Conservation (phyloP, 306 rosid species). For the Spatholobus suberectus region DNA sequence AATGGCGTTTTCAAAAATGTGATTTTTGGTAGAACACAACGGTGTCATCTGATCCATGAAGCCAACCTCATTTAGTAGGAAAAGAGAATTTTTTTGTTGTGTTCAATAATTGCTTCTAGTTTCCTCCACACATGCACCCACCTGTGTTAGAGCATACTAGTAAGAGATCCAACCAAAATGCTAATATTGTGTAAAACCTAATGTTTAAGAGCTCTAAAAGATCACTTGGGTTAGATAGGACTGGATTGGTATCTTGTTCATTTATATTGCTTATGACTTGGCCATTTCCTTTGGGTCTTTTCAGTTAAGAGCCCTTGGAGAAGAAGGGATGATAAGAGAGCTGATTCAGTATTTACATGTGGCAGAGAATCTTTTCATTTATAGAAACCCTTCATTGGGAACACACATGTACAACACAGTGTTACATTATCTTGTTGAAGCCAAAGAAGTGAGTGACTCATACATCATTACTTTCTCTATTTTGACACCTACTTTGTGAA, state of each 20-base stretch:
- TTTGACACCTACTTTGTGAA: conserved; percentile 38
- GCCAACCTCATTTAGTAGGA: background rate
- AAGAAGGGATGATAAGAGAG: conserved; percentile 76
- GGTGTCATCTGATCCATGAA: background rate
- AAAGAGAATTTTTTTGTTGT: conserved; percentile 3
- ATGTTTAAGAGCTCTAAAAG: conserved; percentile 18
- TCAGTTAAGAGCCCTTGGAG: conserved; percentile 85
- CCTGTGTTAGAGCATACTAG: conserved; percentile 8
- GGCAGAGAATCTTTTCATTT: conserved; percentile 75
- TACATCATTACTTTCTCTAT: conserved; percentile 40
- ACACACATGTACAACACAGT: conserved; percentile 62
- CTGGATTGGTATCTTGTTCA: background rate
- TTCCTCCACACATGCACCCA: background rate
- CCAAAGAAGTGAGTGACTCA: conserved; percentile 63
- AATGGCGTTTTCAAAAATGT: conserved; percentile 17
- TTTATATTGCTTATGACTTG: conserved; percentile 28
- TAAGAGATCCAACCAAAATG: background rate
- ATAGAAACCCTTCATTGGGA: conserved; percentile 53
- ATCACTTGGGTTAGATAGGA: conserved; percentile 16
- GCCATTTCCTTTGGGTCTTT: conserved; percentile 24
- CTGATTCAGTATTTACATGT: conserved; percentile 67
- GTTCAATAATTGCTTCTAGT: background rate
- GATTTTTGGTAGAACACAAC: background rate
- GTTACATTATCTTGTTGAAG: conserved; percentile 72
- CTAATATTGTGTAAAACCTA: background rate